Percentiles rank a stretch among this genome's conserved stretches.
phyloP scores from a whole-genome alignment of 2,329 filamentous ascomycete species.

The Clonostachys rosea region DNA sequence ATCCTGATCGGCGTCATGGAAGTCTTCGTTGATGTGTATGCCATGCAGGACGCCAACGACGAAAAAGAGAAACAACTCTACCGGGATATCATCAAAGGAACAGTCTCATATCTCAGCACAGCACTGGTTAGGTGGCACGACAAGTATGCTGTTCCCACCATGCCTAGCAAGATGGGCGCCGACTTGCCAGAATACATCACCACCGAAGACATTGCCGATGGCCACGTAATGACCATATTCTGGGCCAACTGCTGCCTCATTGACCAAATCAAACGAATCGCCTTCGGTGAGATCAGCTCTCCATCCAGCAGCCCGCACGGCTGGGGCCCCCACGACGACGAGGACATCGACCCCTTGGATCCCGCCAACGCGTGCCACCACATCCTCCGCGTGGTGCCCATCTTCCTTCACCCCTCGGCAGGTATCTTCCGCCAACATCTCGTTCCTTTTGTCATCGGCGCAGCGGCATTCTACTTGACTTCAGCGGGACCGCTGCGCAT shows the following conservation, averaged over 20 bases:
- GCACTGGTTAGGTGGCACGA: constrained; percentile 1
- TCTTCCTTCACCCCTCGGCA: constrained; percentile 1
- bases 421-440: constrained; percentile 1
- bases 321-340: neutral
- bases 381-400: neutral
- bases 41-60: no score
- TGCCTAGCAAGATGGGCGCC: neutral
- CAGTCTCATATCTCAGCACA: neutral
- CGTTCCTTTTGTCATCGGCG: neutral
- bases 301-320: no score
- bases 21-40: no score
- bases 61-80: neutral
- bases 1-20: no score
- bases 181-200: neutral
- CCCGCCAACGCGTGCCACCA: neutral
- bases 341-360: neutral
- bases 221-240: constrained; percentile 4
- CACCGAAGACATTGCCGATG: neutral
- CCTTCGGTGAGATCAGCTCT: neutral
- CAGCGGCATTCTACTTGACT: no score
- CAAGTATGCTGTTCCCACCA: neutral
- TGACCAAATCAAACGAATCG: neutral
- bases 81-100: neutral
- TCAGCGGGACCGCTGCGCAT: no score
- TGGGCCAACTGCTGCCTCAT: neutral